Evolutionary conservation across 2,329 filamentous ascomycete species (phyloP), one percentile per base, ranked within the genome.

Genomic region (Endothia cerciana): DNA sequence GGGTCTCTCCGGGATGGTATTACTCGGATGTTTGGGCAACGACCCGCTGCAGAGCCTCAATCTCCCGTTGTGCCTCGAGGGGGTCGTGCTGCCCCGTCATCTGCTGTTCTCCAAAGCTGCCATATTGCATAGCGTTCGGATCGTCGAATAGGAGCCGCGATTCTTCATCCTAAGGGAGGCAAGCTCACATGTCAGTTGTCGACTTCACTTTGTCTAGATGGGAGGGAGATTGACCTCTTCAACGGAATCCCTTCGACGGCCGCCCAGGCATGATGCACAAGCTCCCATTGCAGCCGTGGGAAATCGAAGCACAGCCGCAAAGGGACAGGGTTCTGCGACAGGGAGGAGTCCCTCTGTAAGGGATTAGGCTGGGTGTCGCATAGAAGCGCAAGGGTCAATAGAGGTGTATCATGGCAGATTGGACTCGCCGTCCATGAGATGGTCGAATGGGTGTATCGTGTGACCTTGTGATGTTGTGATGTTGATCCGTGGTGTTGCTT

Each of bases 11-110:
- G 49, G 60, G 22, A n/a, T 3, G 22, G 30, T n/a, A 43, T 69
- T 80, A 89, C 87, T 88, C 86, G 58, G 87, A 88, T 59, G 87
- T 89, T 69, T 85, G 85, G 56, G 85, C 85, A 40, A 89, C 85
- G 4, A 90, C 86, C 69, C 84, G 81, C 74, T 89, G 87, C 61
- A 90, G 76, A 65, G 87, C 87, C 75, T 90, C 88, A 56, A 82
- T 85, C 76, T 90, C 87, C 69, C 86, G 81, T 75, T 89, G 87
- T 33, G 83, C 83, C 74, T 90, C 88, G 67, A 87, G 79, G 11
- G 85, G 85, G 70, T 89, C 87, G 72, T 85, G 83, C 71, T 86
- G 85, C 60, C 80, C 78, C 64, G 81, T 83, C 69, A 85, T 72
- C 47, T 81, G 80, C 64, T 84, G 80, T 51, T 89, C 85, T 65